phyloP scores from a whole-genome alignment of 2,329 filamentous ascomycete species.

The Daldinia sp. region DNA sequence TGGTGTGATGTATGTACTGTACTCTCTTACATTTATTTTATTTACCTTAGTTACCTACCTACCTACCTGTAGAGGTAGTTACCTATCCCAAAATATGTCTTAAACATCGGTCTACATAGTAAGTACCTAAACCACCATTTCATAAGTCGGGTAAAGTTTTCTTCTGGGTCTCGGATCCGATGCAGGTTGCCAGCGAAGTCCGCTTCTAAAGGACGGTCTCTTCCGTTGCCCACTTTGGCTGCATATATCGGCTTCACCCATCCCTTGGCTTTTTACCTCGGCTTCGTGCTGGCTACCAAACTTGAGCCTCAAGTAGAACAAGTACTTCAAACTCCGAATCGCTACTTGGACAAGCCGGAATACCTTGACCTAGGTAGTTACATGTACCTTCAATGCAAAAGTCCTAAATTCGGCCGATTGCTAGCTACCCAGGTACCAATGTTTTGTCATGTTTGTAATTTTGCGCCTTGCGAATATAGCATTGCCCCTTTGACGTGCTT shows the following conservation, averaged over 20 bases:
- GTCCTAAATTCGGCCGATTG: constrained; percentile 1
- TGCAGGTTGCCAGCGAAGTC: constrained; percentile 1
- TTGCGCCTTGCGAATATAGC: background rate
- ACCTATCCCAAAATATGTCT: background rate
- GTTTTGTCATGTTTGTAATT: background rate
- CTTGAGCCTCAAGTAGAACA: constrained; percentile 2
- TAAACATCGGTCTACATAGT: background rate
- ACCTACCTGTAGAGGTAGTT: too few relatives aligned
- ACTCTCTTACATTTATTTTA: background rate
- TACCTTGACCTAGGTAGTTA: background rate
- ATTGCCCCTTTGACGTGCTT: background rate
- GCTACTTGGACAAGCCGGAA: background rate
- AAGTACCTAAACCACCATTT: background rate
- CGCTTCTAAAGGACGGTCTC: constrained; percentile 16
- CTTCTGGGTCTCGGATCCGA: constrained; percentile 7
- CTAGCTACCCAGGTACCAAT: background rate
- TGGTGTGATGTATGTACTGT: constrained; percentile 6
- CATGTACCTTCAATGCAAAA: background rate
- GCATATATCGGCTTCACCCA: background rate
- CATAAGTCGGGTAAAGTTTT: background rate
- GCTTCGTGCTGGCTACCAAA: background rate
- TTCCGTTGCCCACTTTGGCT: constrained; percentile 21
- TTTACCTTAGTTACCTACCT: too few relatives aligned
- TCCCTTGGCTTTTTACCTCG: background rate
- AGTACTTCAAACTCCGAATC: background rate